Base-by-base conservation (phyloP, 306 rosid genomes). In the Acacia acuminata region DNA sequence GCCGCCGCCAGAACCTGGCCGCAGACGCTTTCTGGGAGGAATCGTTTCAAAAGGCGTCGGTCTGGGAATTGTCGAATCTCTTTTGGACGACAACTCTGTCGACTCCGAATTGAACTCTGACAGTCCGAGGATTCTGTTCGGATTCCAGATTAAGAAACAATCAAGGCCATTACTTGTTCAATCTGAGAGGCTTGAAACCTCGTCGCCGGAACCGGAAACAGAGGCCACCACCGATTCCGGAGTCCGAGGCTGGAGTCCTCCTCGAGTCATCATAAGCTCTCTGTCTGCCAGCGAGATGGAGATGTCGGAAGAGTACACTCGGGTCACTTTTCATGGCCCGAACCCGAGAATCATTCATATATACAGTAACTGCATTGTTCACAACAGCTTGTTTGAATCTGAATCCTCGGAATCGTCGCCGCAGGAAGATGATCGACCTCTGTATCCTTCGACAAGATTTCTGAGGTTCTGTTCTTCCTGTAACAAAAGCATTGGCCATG, bases 251-350 rank as follows among this genome's bases (percentile, higher is more conserved):
- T 73, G 45, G 8, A 79, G 76, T 72, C 84, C 91, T 69, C 73
- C 76, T 17, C 72, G 80, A 53, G 87, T 86, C 67, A 87, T 90
- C 74, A 43, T 66, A 11, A 89, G 94, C 36, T 82, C 86, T 75
- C 89, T 92, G 63, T 87, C 97, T 61, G 89, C 89, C 11, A 88
- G 81, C 3, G 95, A 94, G 84, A 96, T 96, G 89, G 96, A 88
- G 85, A 92, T 85, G 3, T 96, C 98, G 0, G 99, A 96, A 84
- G 98, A 96, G 30, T 96, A 96, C 40, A 92, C 99, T 1, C 93
- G 99, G 7, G 97, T 96, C 75, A 93, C 91, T 43, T 82, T 86
- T 0, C 96, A 88, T 56, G 94, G 98, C 0, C 96, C 98, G 0
- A 95, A 92, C 56, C 98, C 99, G 11, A 87, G 75, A 89, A 90